These are phyloP conservation scores for Mercurialis annua DNA, from an alignment of 345 rosid species.

Conservation along the genomic window DNA sequence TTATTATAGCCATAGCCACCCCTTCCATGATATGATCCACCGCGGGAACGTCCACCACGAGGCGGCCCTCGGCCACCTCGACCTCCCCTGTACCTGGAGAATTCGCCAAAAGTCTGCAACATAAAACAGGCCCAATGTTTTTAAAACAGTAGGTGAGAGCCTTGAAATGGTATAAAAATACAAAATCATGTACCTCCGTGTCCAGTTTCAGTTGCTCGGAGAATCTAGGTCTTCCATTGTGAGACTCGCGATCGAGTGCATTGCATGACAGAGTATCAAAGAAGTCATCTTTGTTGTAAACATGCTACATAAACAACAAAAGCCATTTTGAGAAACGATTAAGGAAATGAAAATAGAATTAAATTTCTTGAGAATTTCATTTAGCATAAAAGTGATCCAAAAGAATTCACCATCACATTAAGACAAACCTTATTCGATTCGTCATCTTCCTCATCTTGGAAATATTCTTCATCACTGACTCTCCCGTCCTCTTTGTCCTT, in stretches of 20 bases:
- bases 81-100: conserved; percentile 27
- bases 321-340: background rate
- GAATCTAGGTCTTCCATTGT: conserved; percentile 66
- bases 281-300: conserved; percentile 90
- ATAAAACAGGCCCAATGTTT: background rate
- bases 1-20: conserved; percentile 16
- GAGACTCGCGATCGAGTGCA: conserved; percentile 45
- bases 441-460: conserved; percentile 39
- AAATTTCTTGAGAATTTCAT: background rate
- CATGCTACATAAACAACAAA: conserved; percentile 47
- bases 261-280: conserved; percentile 78
- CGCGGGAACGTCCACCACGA: conserved; percentile 25
- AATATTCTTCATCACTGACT: conserved; percentile 53
- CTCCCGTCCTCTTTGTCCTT: conserved; percentile 35
- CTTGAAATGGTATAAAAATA: background rate
- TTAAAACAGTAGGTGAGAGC: background rate
- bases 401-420: conserved; percentile 37
- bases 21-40: conserved; percentile 28
- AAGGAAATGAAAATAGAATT: background rate
- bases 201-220: conserved; percentile 84
- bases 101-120: conserved; percentile 30
- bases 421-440: conserved; percentile 43
- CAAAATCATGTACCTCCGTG: conserved; percentile 60
- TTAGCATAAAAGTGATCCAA: background rate
- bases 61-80: conserved; percentile 24